Evolutionary conservation across 2,329 filamentous ascomycete species (phyloP).

Genomic region (Cladosporium sp.): DNA sequence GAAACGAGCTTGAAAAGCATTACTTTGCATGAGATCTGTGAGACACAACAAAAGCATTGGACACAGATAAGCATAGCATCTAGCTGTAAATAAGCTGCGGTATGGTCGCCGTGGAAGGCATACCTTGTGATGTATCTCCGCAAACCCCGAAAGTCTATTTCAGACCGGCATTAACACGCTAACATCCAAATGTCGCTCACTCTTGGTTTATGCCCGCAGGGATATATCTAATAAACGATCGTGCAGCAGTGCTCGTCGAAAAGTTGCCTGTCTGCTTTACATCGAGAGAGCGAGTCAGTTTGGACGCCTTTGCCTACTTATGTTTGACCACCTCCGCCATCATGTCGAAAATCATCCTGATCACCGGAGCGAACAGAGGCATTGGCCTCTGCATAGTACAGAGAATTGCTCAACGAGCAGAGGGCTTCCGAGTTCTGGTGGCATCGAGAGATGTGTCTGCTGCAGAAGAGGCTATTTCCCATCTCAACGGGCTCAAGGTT

Average conservation of each 20-base stretch:
- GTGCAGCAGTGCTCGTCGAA: too few relatives aligned
- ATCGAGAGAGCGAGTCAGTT: too few relatives aligned
- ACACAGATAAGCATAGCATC: background rate
- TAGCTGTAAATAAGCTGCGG: background rate
- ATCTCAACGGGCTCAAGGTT: slow-evolving; percentile 21
- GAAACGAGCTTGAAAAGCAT: too few relatives aligned
- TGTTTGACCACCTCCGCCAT: too few relatives aligned
- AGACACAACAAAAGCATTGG: background rate
- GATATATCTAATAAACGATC: too few relatives aligned
- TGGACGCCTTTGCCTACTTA: too few relatives aligned
- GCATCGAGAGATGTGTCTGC: slow-evolving; percentile 23
- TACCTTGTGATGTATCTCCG: background rate
- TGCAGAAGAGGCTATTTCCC: slow-evolving; percentile 26
- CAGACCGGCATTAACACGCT: background rate
- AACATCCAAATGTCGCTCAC: background rate
- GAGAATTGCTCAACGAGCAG: slow-evolving; percentile 21
- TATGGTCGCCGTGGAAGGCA: background rate
- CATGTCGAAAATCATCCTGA: slow-evolving; percentile 15
- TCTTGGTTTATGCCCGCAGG: background rate
- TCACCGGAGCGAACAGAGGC: slow-evolving; percentile 22
- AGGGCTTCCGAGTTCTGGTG: slow-evolving; percentile 28
- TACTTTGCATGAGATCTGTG: background rate
- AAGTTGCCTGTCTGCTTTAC: too few relatives aligned
- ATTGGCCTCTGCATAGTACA: slow-evolving; percentile 22
- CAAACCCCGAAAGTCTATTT: background rate